phyloP scores from a whole-genome alignment of 2,329 filamentous ascomycete species.

The Piedraia hortae region DNA sequence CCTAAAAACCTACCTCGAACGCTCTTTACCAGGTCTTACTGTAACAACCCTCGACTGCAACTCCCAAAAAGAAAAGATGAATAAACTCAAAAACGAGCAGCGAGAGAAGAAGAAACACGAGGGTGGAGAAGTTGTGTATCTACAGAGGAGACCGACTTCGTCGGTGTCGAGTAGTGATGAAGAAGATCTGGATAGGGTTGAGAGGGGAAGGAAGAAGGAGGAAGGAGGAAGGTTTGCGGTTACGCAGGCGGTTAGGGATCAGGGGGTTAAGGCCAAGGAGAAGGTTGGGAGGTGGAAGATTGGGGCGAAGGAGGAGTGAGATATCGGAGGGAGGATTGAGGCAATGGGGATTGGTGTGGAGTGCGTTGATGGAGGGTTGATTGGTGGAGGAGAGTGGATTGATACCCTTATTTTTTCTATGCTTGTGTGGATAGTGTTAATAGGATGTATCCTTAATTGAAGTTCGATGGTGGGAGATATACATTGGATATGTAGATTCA shows the following conservation, averaged over 20 bases:
- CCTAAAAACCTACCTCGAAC: slow-evolving; percentile 40
- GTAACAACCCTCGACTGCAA: slow-evolving; percentile 48
- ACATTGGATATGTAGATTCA: no score
- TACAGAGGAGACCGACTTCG: slow-evolving; percentile 22
- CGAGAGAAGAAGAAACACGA: slow-evolving; percentile 41
- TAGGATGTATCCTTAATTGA: no score
- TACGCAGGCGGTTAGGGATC: slow-evolving; percentile 2
- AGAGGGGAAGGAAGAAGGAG: background rate
- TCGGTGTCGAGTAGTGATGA: slow-evolving; percentile 28
- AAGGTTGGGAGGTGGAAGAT: slow-evolving; percentile 12
- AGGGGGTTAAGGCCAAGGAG: slow-evolving; percentile 2
- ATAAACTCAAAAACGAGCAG: slow-evolving; percentile 50
- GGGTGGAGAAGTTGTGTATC: slow-evolving; percentile 24
- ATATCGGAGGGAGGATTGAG: slow-evolving; percentile 1
- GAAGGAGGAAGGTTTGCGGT: slow-evolving; percentile 1
- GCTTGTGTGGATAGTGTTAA: no score
- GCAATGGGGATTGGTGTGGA: background rate
- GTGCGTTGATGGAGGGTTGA: background rate
- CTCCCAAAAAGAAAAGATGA: slow-evolving; percentile 41
- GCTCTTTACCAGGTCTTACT: slow-evolving; percentile 51
- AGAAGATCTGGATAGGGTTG: slow-evolving; percentile 23
- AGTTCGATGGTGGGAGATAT: no score
- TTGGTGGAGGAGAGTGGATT: no score
- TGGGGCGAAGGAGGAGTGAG: slow-evolving; percentile 22
- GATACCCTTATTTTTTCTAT: no score